These are phyloP conservation scores for Zelonia costaricensis DNA, from an alignment of 208 protist genomes.

Conservation along the genomic window DNA sequence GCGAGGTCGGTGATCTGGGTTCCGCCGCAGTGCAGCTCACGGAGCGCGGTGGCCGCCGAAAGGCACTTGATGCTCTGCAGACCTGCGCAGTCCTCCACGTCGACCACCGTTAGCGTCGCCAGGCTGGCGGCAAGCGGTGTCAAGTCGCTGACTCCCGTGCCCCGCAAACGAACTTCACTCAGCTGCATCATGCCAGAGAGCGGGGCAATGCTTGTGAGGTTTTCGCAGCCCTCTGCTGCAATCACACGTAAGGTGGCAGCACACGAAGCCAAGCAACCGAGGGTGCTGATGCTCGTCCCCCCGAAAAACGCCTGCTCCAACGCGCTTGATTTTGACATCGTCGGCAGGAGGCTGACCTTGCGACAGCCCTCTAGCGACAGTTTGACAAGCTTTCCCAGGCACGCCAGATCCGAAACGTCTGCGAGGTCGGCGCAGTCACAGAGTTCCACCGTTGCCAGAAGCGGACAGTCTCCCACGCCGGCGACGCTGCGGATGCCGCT, in stretches of 20 bases:
- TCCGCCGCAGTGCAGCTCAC: conserved; percentile 8
- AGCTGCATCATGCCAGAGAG: conserved; percentile 1
- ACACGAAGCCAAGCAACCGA: neutral
- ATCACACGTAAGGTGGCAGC: neutral
- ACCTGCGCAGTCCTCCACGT: neutral
- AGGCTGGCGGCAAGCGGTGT: neutral
- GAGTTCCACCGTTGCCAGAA: neutral
- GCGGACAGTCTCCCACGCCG: neutral
- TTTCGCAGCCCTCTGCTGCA: neutral
- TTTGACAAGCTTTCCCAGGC: neutral
- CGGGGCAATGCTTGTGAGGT: neutral
- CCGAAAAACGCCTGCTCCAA: neutral
- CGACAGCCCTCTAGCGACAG: neutral
- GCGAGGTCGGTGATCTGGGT: neutral
- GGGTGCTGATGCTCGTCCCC: neutral
- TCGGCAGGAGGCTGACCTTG: neutral
- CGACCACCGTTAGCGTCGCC: neutral
- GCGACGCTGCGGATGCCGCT: conserved; percentile 5
- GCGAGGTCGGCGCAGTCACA: neutral
- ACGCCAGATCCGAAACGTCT: neutral
- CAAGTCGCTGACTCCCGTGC: neutral
- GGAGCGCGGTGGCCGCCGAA: neutral
- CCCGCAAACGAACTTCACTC: neutral
- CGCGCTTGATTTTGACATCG: neutral
- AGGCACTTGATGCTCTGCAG: neutral